phyloP scores from a whole-genome alignment of 768 basidiomycete genomes.

The Lactarius indigo region DNA sequence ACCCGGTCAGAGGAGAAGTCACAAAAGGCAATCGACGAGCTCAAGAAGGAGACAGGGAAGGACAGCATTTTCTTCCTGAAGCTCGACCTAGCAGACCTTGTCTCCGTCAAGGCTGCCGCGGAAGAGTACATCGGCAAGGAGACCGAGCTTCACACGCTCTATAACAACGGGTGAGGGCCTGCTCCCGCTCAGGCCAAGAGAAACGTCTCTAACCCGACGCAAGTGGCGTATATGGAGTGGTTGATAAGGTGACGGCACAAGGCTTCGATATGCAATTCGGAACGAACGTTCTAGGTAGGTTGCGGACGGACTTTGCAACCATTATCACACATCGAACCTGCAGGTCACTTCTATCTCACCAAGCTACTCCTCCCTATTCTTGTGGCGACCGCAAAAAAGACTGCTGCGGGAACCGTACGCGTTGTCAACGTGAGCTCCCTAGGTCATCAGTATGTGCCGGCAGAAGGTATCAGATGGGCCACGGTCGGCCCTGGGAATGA shows the following conservation, averaged over 20 bases:
- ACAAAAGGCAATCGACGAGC: constrained; percentile 25
- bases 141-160: constrained; percentile 31
- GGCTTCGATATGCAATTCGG: constrained; percentile 38
- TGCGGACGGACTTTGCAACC: not conserved
- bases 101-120: constrained; percentile 34
- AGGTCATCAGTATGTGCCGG: constrained; percentile 28
- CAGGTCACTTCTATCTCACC: constrained; percentile 37
- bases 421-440: constrained; percentile 30
- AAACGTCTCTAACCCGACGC: not conserved
- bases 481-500: constrained; percentile 10
- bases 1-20: constrained; percentile 28
- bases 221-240: constrained; percentile 35
- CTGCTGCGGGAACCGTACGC: constrained; percentile 31
- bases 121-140: constrained; percentile 34
- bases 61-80: constrained; percentile 28
- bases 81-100: constrained; percentile 39
- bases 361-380: constrained; percentile 34
- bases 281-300: constrained; percentile 32
- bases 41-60: constrained; percentile 26
- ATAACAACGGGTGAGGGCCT: constrained; percentile 35
- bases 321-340: not conserved
- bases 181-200: not conserved
- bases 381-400: constrained; percentile 31
- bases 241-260: constrained; percentile 32
- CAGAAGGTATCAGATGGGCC: constrained; percentile 27